Evolutionary conservation across 805 yeast genomes (phyloP), one percentile per base, ranked within the genome.

Genomic region (Saturnispora ahearnii): DNA sequence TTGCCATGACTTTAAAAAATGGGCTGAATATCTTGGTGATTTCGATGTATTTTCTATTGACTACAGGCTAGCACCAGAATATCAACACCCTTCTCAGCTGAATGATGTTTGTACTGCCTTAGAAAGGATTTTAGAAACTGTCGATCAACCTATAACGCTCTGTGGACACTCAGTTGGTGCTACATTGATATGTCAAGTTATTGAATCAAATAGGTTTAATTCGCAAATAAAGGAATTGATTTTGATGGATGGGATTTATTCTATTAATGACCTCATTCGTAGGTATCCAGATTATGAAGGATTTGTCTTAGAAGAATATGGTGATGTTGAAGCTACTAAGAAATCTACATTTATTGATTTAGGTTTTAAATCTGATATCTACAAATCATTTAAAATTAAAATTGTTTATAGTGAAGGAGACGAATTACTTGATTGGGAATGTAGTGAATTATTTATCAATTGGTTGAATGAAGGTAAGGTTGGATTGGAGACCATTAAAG

Each of bases 141-240:
- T 60, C 0, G 55, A 60, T 34, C 51, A 56, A 4, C 55, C 58
- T 26, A 41, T 71, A 3, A 63, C 64, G 3, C 54, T 80, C 0
- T 69, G 77, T 10, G 96, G 96, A 0, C 96, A 87, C 65, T 84
- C 93, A 1, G 93, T 81, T 4, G 96, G 96, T 2, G 87, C 90
- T 1, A 79, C 85, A 1, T 59, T 85, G 44, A 67, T 74, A 4
- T 68, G 81, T 33, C 90, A 84, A 57, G 54, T 76, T n/a, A 55
- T 76, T 10, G 65, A 68, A 46, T 59, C 31, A 10, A 33, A 29
- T 12, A 24, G 29, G 28, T 18, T 42, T 37, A 5, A 22, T 31
- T 13, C 22, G 4, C 9, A 13, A 3, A 51, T 67, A 41, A 50
- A 56, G 1, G 46, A 62, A 38, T 53, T 65, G 10, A 61, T 74